Evolutionary conservation across 2,329 filamentous ascomycete species (phyloP).

Genomic region (Aspergillus sp.): DNA sequence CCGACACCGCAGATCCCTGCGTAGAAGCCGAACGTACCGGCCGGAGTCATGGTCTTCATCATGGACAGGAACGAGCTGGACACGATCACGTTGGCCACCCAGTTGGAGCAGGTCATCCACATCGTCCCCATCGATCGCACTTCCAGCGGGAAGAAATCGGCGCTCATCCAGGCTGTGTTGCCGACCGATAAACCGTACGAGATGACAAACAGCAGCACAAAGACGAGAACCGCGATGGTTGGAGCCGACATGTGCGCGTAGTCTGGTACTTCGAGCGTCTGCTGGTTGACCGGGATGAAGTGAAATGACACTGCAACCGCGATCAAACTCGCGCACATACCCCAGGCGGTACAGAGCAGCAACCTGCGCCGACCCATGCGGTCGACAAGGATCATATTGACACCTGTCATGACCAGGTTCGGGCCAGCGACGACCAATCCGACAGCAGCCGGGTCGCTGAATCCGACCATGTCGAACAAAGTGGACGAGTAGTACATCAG

Average conservation of each 20-base stretch:
- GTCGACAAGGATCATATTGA: conserved; percentile 45
- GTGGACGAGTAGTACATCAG: conserved; percentile 43
- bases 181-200: conserved; percentile 45
- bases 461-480: conserved; percentile 43
- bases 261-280: conserved; percentile 23
- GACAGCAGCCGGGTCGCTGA: conserved; percentile 45
- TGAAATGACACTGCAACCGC: conserved; percentile 42
- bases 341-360: conserved; percentile 39
- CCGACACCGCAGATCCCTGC: conserved; percentile 45
- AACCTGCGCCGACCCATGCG: conserved; percentile 41
- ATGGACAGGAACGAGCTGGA: conserved; percentile 45
- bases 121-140: conserved; percentile 46
- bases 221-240: conserved; percentile 37
- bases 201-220: conserved; percentile 39
- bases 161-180: conserved; percentile 45
- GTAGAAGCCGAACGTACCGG: conserved; percentile 49
- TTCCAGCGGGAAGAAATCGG: conserved; percentile 45
- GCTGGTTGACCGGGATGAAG: conserved; percentile 42
- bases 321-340: conserved; percentile 40
- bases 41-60: conserved; percentile 46
- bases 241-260: conserved; percentile 24
- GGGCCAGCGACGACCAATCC: conserved; percentile 26
- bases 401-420: conserved; percentile 44
- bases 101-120: conserved; percentile 43
- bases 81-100: conserved; percentile 46